Conservation (phyloP, 768 basidiomycete species). For the Mycena capillaripes region DNA sequence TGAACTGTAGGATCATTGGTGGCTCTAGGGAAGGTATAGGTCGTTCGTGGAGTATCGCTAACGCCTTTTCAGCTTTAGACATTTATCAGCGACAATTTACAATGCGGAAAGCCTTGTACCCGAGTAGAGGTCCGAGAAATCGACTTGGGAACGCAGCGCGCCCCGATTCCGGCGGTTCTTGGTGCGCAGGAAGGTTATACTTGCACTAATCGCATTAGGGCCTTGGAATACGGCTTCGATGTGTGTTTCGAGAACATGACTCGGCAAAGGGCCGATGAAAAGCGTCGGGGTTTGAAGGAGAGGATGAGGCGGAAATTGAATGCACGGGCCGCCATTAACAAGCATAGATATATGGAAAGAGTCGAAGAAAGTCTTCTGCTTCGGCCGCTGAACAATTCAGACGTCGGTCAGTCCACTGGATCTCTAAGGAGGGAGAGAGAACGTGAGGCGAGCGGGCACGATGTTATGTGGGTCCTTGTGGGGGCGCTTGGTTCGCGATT, state of each 20-base stretch:
- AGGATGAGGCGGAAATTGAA: conserved; percentile 8
- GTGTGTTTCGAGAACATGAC: conserved; percentile 9
- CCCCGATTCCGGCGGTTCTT: background rate
- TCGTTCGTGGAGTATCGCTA: background rate
- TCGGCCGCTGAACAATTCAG: too few species aligned
- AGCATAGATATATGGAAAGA: too few species aligned
- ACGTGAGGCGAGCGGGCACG: too few species aligned
- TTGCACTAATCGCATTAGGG: background rate
- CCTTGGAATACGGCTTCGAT: background rate
- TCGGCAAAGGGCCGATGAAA: conserved; percentile 6
- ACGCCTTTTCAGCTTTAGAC: background rate
- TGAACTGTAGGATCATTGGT: background rate
- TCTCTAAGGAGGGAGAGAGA: too few species aligned
- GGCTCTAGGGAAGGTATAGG: background rate
- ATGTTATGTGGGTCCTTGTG: too few species aligned
- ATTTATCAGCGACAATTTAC: background rate
- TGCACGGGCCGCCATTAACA: too few species aligned
- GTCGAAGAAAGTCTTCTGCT: too few species aligned
- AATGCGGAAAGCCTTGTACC: background rate
- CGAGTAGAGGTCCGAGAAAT: background rate
- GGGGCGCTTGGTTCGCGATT: too few species aligned
- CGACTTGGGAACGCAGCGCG: background rate
- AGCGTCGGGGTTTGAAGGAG: conserved; percentile 6
- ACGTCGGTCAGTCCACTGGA: too few species aligned
- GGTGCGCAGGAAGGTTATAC: background rate